Evolutionary conservation across 1,284 basidiomycete species (phyloP), one percentile per base, ranked within the genome.

Genomic region (Schizophyllum amplum): DNA sequence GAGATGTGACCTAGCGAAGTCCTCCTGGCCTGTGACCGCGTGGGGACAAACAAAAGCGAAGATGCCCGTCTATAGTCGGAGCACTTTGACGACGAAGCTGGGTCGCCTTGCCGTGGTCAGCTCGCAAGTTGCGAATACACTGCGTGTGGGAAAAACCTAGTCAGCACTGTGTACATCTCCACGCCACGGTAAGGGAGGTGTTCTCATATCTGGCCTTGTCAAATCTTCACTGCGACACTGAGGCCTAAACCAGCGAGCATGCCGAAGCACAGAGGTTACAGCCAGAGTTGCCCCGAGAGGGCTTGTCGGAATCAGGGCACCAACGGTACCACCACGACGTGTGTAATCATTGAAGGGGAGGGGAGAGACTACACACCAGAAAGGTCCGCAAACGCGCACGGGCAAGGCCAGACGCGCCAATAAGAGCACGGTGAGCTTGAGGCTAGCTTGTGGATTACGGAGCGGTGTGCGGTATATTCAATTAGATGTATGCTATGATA

Each of bases 171-270:
- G n/a, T n/a, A n/a, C n/a, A n/a, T n/a, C n/a, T n/a, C n/a, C n/a
- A n/a, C n/a, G n/a, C n/a, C n/a, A n/a, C n/a, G n/a, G n/a, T n/a
- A n/a, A 49, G 56, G 51, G 59, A 60, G 57, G 50, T 56, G 55
- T 57, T 69, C 71, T 88, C 86, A 88, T 83, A 87, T 88, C 86
- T 88, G 86, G 86, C 86, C 86, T 88, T 76, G 79, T 81, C 77
- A 68, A 69, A 65, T 87, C 86, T 67, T 75, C 85, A 86, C 64
- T 57, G 69, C 61, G 61, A 65, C 64, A 62, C 59, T 56, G 57
- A 61, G 56, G 51, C 64, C 66, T 75, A 83, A 86, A 84, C 84
- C 81, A 71, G 73, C 64, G 61, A 55, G 9, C 51, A 47, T 33
- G 52, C 54, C 42, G 25, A 26, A 52, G 47, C 48, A 53, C 46